These are phyloP conservation scores for Fusarium sp. DNA, from an alignment of 2,329 filamentous ascomycete genomes.

Conservation along the genomic window DNA sequence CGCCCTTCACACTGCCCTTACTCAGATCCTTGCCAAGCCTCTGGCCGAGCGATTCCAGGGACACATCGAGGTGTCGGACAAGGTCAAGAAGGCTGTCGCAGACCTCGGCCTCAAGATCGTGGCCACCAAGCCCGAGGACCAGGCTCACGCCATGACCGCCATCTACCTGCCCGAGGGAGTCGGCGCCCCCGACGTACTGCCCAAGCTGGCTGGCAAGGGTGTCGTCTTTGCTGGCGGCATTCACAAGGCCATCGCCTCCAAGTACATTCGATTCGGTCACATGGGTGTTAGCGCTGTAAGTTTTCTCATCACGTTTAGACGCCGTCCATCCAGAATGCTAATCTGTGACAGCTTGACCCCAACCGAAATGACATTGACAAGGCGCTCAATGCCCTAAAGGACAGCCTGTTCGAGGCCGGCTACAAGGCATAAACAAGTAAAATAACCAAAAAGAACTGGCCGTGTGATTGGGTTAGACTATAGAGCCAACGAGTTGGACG, in stretches of 20 bases:
- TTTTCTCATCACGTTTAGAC: constrained; percentile 43
- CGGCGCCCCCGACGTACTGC: constrained; percentile 84
- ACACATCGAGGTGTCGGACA: constrained; percentile 83
- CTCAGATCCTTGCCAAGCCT: constrained; percentile 84
- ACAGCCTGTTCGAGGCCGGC: constrained; percentile 80
- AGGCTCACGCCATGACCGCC: constrained; percentile 97
- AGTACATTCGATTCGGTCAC: constrained; percentile 96
- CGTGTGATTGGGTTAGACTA: constrained; percentile 27
- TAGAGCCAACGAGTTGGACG: constrained; percentile 15
- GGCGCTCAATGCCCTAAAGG: constrained; percentile 82
- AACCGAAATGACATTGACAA: constrained; percentile 85
- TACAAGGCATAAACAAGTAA: constrained; percentile 56
- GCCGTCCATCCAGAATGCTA: constrained; percentile 26
- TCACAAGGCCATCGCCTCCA: constrained; percentile 93
- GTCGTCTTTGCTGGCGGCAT: constrained; percentile 95
- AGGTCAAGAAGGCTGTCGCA: constrained; percentile 85
- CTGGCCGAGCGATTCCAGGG: constrained; percentile 85
- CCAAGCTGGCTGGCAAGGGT: constrained; percentile 85
- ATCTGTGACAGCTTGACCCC: constrained; percentile 71
- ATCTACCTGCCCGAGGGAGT: constrained; percentile 92
- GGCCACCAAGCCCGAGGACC: constrained; percentile 85
- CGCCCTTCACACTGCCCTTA: constrained; percentile 89
- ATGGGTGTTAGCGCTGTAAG: constrained; percentile 93
- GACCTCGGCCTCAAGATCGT: constrained; percentile 90
- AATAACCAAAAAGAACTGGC: constrained; percentile 28